phyloP scores from a whole-genome alignment of 352 stramenopile genomes.

The Phytophthora colocasiae region DNA sequence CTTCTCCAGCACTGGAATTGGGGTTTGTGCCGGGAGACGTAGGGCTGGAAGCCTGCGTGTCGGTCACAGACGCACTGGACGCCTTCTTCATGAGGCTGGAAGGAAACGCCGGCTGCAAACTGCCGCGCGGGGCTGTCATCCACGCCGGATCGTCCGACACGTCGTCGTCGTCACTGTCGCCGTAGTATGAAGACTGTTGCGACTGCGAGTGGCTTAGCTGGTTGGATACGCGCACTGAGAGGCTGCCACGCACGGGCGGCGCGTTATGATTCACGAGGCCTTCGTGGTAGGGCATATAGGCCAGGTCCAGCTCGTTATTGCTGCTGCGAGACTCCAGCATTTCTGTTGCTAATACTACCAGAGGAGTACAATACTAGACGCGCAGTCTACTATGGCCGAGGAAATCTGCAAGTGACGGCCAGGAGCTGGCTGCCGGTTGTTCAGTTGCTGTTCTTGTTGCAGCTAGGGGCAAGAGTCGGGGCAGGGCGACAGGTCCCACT shows the following conservation, averaged over 20 bases:
- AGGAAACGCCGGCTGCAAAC: slow-evolving; percentile 62
- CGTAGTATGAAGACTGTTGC: slow-evolving; percentile 38
- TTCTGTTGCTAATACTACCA: too few species aligned
- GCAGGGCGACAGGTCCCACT: slow-evolving; percentile 8
- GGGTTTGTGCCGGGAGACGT: slow-evolving; percentile 34
- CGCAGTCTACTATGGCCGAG: background rate
- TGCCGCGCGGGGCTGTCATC: slow-evolving; percentile 70
- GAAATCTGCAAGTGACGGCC: slow-evolving; percentile 29
- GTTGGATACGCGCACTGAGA: slow-evolving; percentile 39
- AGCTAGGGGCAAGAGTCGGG: slow-evolving; percentile 1
- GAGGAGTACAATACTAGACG: too few species aligned
- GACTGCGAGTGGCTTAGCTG: slow-evolving; percentile 29
- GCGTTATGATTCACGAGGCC: slow-evolving; percentile 50
- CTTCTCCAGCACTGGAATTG: slow-evolving; percentile 34
- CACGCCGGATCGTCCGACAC: slow-evolving; percentile 72
- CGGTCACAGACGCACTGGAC: slow-evolving; percentile 41
- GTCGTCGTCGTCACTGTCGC: slow-evolving; percentile 60
- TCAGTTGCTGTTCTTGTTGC: slow-evolving; percentile 21
- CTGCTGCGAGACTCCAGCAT: slow-evolving; percentile 35
- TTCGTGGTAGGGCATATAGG: slow-evolving; percentile 64
- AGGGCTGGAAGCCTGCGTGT: slow-evolving; percentile 36
- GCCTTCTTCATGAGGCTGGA: slow-evolving; percentile 73
- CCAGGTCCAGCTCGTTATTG: slow-evolving; percentile 41
- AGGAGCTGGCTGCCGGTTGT: slow-evolving; percentile 1
- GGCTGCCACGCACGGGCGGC: slow-evolving; percentile 40